Base-by-base conservation (phyloP, 148 eudicot species). In the Fagopyrum tataricum region DNA sequence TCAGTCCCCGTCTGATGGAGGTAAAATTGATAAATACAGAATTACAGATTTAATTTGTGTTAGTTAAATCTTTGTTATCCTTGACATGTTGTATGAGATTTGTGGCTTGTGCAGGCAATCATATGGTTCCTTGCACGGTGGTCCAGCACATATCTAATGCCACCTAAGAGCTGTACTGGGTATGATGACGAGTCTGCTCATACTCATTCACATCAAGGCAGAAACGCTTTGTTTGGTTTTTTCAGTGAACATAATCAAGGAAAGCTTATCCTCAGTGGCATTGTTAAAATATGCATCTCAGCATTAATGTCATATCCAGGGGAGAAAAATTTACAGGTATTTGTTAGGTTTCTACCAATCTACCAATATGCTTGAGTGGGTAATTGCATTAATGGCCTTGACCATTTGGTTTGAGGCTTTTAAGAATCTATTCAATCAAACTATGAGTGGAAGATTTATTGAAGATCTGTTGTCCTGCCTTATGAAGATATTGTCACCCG, bases 1-100 rank as follows among this genome's bases (percentile, higher is more conserved):
- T 95, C 78, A 95, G 97, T 83, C 99, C 99, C 78, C 93, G 99
- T n/a, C 93, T 95, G 56, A 87, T 91, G 99, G 99, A 95, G 97
- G 99, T 91, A 78, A 67, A 39, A 42, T 49, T 64, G 69, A 64
- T 64, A 70, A 18, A 9, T 43, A 70, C 48, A 44, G 72, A 46
- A 18, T 3, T 43, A 70, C 48, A 44, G 72, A 46, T 44, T 15
- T 70, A 44, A 43, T 70, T 49, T 69, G 2, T 37, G 4, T 70
- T 46, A 41, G 11, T 31, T 70, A 18, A 18, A 8, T 42, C 51
- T 78, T 42, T 70, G 44, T 40, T 44, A 67, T 43, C 59, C 6
- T 42, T 76, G 18, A 8, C 71, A 20, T 20, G 31, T 52, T 14
- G 23, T 44, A 52, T 77, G 23, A 47, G 76, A 5, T 37, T 62